Percentiles rank a stretch among this genome's conserved stretches.
phyloP scores from a whole-genome alignment of 257 asterid genomes.

The Phtheirospermum japonicum region DNA sequence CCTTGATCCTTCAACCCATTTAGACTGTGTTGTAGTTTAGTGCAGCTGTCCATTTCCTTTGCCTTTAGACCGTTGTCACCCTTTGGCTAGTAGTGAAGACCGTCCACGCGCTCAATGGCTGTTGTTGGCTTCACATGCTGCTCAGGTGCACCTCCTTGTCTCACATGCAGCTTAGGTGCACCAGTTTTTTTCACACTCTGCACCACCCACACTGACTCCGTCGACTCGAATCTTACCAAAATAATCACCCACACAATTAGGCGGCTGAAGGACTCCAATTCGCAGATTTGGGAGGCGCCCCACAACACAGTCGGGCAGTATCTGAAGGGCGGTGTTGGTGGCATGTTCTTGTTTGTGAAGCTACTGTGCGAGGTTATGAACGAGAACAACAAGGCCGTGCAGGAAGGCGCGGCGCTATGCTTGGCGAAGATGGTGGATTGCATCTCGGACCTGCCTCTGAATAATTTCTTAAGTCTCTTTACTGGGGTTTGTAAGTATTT shows the following conservation, averaged over 20 bases:
- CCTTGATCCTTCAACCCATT: too few species aligned
- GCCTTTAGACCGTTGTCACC: too few species aligned
- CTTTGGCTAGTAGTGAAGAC: too few species aligned
- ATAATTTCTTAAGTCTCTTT: slow-evolving; percentile 78
- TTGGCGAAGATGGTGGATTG: slow-evolving; percentile 87
- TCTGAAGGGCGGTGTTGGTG: slow-evolving; percentile 76
- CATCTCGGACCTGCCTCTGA: slow-evolving; percentile 60
- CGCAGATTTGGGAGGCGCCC: slow-evolving; percentile 89
- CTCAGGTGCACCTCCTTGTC: too few species aligned
- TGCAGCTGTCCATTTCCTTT: too few species aligned
- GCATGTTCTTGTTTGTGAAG: slow-evolving; percentile 72
- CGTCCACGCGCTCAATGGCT: too few species aligned
- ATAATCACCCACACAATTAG: slow-evolving; percentile 70
- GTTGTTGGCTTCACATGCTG: too few species aligned
- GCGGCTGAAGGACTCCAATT: slow-evolving; percentile 84
- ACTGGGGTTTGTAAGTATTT: slow-evolving; percentile 81
- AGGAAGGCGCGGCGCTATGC: slow-evolving; percentile 85
- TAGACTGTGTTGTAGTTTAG: too few species aligned
- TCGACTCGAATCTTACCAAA: slow-evolving; percentile 79
- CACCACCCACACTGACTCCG: slow-evolving; percentile 58
- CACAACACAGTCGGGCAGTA: slow-evolving; percentile 83
- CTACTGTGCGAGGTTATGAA: slow-evolving; percentile 90
- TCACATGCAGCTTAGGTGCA: too few species aligned
- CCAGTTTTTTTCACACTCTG: too few species aligned
- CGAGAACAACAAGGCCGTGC: slow-evolving; percentile 89